These are phyloP conservation scores for Haematococcus lacustris DNA, from an alignment of 139 green algal genomes.

Conservation along the genomic window DNA sequence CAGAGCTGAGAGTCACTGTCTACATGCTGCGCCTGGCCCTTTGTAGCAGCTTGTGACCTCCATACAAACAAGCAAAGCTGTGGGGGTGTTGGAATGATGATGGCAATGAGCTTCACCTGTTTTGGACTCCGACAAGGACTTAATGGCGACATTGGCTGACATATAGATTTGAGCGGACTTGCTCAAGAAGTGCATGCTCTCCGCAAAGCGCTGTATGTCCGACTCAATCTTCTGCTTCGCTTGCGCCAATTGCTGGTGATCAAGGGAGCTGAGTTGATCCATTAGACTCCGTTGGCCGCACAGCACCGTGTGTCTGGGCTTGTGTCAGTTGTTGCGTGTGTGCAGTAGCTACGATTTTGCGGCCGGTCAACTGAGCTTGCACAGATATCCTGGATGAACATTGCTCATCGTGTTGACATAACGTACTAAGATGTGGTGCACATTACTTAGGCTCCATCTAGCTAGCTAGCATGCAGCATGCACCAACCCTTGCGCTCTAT, in stretches of 20 bases:
- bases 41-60: neutral
- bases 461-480: no score
- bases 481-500: no score
- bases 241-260: neutral
- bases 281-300: no score
- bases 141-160: neutral
- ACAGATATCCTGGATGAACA: no score
- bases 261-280: no score
- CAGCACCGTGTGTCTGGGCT: no score
- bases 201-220: neutral
- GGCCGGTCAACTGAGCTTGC: no score
- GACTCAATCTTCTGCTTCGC: neutral
- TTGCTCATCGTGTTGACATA: no score
- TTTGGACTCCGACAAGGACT: neutral
- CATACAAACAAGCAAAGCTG: neutral
- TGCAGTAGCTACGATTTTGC: no score
- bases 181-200: constrained; percentile 2
- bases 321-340: no score
- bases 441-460: no score
- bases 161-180: constrained; percentile 5
- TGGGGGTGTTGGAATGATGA: neutral
- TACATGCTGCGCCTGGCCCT: neutral
- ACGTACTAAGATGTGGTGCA: no score
- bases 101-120: neutral
- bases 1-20: neutral